Percentiles rank a stretch among this genome's conserved stretches.
These are phyloP conservation scores for Mycena galopus DNA, from an alignment of 768 basidiomycete genomes.

Conservation along the genomic window DNA sequence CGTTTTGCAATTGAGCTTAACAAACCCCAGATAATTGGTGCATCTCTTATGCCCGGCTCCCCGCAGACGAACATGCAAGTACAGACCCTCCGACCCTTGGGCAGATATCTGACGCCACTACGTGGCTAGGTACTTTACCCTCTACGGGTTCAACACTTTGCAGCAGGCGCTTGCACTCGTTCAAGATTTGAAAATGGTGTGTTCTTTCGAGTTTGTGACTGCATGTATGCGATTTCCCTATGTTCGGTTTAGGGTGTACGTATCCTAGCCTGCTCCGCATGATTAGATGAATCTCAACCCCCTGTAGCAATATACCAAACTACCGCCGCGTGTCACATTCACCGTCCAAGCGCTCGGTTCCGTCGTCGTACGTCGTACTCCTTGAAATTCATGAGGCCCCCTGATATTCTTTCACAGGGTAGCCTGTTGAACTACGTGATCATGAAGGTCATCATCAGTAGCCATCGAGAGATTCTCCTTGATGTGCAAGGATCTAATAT, in stretches of 20 bases:
- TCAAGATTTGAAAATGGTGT: conserved; percentile 61
- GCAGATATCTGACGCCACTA: neutral
- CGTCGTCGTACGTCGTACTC: conserved; percentile 36
- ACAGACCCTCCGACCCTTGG: neutral
- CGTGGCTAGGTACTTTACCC: conserved; percentile 52
- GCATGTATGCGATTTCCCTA: conserved; percentile 39
- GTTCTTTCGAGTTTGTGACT: conserved; percentile 8
- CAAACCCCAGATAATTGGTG: conserved; percentile 65
- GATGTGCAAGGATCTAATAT: conserved; percentile 70
- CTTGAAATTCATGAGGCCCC: neutral
- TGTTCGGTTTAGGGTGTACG: conserved; percentile 44
- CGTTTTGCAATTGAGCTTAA: conserved; percentile 11
- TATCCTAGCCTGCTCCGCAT: neutral
- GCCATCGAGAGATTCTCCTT: conserved; percentile 63
- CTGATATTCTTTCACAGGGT: conserved; percentile 33
- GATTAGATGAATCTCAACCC: conserved; percentile 46
- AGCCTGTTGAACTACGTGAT: conserved; percentile 55
- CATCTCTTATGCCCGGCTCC: conserved; percentile 68
- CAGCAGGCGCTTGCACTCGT: conserved; percentile 56
- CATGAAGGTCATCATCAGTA: conserved; percentile 61
- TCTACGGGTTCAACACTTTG: conserved; percentile 53
- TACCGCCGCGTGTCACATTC: conserved; percentile 64
- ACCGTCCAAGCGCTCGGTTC: conserved; percentile 63
- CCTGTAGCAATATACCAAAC: conserved; percentile 55
- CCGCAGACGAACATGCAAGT: conserved; percentile 74